These are phyloP conservation scores for Alternaria ventricosa DNA, from an alignment of 2,329 filamentous ascomycete species.

Conservation along the genomic window DNA sequence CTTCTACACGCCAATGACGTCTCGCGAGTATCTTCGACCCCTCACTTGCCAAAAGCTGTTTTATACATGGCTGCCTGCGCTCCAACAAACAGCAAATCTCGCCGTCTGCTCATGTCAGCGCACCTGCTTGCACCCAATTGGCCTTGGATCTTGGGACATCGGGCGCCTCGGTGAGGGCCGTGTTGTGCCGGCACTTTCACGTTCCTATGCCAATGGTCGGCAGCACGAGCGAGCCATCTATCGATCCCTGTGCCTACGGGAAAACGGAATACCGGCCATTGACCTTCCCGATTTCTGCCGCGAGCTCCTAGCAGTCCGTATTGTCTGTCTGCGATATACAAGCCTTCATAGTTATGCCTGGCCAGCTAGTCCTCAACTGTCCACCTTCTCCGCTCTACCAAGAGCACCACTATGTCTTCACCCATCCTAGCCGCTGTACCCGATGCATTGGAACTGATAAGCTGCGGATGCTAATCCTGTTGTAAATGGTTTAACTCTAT, in stretches of 20 bases:
- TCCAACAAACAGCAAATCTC: background rate
- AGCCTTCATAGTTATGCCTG: background rate
- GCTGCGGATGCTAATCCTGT: background rate
- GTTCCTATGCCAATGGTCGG: constrained; percentile 13
- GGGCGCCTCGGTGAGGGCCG: constrained; percentile 18
- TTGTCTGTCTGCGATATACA: constrained; percentile 10
- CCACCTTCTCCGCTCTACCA: background rate
- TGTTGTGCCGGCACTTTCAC: constrained; percentile 17
- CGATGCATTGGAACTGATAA: constrained; percentile 1
- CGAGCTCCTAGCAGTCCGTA: constrained; percentile 5
- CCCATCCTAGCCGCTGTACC: background rate
- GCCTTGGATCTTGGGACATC: constrained; percentile 17
- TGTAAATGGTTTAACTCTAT: background rate
- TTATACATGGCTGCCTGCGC: constrained; percentile 1
- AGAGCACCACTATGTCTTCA: background rate
- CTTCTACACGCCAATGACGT: constrained; percentile 25
- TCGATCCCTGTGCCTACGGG: constrained; percentile 24
- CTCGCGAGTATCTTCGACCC: constrained; percentile 18
- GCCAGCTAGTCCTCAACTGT: background rate
- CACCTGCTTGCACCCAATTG: constrained; percentile 2
- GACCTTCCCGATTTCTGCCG: constrained; percentile 29
- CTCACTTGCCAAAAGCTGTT: constrained; percentile 8
- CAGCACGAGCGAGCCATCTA: constrained; percentile 18
- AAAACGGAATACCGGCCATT: constrained; percentile 28
- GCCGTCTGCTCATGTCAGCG: background rate